These are phyloP conservation scores for Pythium brachiatum DNA, from an alignment of 352 stramenopile species.

Conservation along the genomic window DNA sequence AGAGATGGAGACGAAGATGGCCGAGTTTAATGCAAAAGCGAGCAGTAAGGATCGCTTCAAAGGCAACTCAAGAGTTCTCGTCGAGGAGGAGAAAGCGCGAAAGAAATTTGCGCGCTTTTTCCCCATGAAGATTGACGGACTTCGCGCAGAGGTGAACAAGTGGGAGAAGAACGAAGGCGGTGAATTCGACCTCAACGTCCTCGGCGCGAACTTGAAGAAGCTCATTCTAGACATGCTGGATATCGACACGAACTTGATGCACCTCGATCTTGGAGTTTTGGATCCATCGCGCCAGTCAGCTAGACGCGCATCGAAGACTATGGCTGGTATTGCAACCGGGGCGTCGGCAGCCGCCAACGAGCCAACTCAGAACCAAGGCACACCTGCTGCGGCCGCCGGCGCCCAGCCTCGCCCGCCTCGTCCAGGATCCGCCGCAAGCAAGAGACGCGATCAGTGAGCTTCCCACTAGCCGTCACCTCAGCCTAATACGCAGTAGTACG, in stretches of 20 bases:
- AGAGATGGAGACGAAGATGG: constrained; percentile 76
- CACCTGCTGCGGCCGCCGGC: constrained; percentile 6
- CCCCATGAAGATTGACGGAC: constrained; percentile 39
- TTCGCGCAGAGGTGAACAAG: constrained; percentile 69
- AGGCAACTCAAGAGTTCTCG: constrained; percentile 62
- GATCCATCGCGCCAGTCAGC: constrained; percentile 34
- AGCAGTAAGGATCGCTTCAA: constrained; percentile 75
- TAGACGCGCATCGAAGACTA: constrained; percentile 27
- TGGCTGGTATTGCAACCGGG: background rate
- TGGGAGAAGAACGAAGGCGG: constrained; percentile 71
- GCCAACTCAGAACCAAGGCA: background rate
- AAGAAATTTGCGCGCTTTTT: constrained; percentile 74
- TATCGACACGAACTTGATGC: constrained; percentile 79
- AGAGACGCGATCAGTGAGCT: background rate
- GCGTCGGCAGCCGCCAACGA: background rate
- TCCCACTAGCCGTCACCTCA: background rate
- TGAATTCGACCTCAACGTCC: constrained; percentile 68
- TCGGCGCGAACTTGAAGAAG: constrained; percentile 72
- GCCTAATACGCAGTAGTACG: too few species aligned
- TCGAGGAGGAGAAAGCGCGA: constrained; percentile 78
- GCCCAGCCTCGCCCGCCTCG: constrained; percentile 26
- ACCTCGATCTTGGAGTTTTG: constrained; percentile 64
- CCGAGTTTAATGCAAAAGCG: constrained; percentile 63
- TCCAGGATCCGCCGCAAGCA: constrained; percentile 32
- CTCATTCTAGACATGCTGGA: constrained; percentile 81